A percentile compares a stretch with the other conserved stretches of the same genome.
Conservation (phyloP, 2,329 filamentous ascomycete species). For the Sclerotinia minor region DNA sequence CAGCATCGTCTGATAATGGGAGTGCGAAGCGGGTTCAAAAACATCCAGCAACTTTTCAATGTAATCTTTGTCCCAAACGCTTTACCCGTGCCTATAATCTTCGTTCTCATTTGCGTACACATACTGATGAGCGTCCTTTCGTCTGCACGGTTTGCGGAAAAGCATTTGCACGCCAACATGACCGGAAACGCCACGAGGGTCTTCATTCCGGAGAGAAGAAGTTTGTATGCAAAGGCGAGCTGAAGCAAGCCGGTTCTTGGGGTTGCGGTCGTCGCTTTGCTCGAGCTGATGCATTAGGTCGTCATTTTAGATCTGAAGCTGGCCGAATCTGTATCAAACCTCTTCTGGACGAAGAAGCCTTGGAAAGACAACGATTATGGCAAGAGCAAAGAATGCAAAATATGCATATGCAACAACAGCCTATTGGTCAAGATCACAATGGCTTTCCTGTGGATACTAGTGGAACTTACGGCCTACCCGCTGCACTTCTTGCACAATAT, state of each 20-base stretch:
- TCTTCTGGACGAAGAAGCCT: conserved; percentile 89
- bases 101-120: conserved; percentile 89
- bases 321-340: conserved; percentile 96
- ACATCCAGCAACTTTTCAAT: conserved; percentile 96
- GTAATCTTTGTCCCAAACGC: conserved; percentile 86
- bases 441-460: conserved; percentile 58
- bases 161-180: conserved; percentile 95
- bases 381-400: conserved; percentile 69
- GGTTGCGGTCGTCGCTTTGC: conserved; percentile 92
- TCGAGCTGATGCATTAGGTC: conserved; percentile 87
- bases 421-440: conserved; percentile 61
- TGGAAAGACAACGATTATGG: conserved; percentile 74
- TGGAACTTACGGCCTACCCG: conserved; percentile 71
- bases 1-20: conserved; percentile 57
- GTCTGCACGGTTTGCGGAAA: conserved; percentile 97
- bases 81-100: conserved; percentile 97
- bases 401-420: conserved; percentile 57
- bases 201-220: conserved; percentile 98
- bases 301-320: conserved; percentile 94
- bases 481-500: conserved; percentile 86
- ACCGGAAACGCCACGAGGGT: conserved; percentile 94
- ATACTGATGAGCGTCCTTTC: conserved; percentile 95
- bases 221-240: conserved; percentile 90
- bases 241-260: conserved; percentile 83
- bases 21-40: conserved; percentile 86